A percentile compares a stretch with the other conserved stretches of the same genome.
phyloP scores from a whole-genome alignment of 2,329 filamentous ascomycete genomes.

The Malbranchea zuffiana region DNA sequence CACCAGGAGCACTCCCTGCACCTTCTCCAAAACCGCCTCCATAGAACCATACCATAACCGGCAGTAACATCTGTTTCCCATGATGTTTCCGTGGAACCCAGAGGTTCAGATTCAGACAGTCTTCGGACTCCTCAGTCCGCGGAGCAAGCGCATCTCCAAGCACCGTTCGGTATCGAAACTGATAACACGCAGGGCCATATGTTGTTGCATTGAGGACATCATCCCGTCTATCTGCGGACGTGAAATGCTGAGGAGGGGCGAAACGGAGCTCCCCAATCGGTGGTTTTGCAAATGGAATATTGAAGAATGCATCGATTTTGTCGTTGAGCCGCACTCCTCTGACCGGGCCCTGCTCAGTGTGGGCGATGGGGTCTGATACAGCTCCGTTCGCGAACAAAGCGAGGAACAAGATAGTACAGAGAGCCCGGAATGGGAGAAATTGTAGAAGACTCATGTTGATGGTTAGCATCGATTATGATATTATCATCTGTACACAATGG shows the following conservation, averaged over 20 bases:
- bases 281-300: constrained; percentile 13
- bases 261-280: constrained; percentile 12
- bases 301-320: constrained; percentile 14
- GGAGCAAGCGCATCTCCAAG: constrained; percentile 40
- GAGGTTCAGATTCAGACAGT: constrained; percentile 4
- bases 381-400: too few species aligned
- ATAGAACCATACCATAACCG: constrained; percentile 5
- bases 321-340: constrained; percentile 9
- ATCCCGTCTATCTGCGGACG: constrained; percentile 13
- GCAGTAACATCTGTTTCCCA: constrained; percentile 28
- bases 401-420: too few species aligned
- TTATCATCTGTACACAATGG: too few species aligned
- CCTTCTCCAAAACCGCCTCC: constrained; percentile 1
- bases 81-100: constrained; percentile 19
- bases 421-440: too few species aligned
- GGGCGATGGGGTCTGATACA: too few species aligned
- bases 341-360: constrained; percentile 12
- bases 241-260: constrained; percentile 8
- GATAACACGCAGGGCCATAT: constrained; percentile 54
- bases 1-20: too few species aligned
- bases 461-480: too few species aligned
- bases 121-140: constrained; percentile 2
- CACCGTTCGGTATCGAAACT: constrained; percentile 52
- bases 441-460: too few species aligned
- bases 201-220: constrained; percentile 46